These are phyloP conservation scores for Aspergillus affinis DNA, from an alignment of 495 filamentous ascomycete species.

Conservation along the genomic window DNA sequence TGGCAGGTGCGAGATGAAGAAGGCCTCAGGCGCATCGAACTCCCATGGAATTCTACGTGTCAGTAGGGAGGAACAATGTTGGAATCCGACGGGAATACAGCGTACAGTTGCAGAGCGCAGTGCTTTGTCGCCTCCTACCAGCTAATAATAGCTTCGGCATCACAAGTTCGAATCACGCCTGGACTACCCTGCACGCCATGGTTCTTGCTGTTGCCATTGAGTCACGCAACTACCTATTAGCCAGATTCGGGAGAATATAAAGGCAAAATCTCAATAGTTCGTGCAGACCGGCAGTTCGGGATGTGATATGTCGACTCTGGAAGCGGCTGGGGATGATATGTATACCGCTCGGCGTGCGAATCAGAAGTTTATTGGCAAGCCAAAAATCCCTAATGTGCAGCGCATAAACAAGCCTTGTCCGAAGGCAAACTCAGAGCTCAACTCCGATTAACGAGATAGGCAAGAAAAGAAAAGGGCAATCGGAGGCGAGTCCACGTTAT, in stretches of 20 bases:
- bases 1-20: neutral
- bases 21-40: neutral
- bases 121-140: neutral
- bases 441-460: neutral
- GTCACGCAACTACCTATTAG: neutral
- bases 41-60: neutral
- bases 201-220: neutral
- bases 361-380: neutral
- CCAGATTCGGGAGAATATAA: neutral
- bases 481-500: neutral
- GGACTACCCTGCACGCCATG: neutral
- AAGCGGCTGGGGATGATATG: neutral
- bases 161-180: neutral
- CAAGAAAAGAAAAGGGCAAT: neutral
- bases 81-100: neutral
- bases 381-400: neutral
- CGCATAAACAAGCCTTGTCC: neutral
- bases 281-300: neutral
- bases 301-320: neutral
- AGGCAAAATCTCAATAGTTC: neutral
- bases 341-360: neutral
- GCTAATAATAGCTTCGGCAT: neutral
- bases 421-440: neutral
- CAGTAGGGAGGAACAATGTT: neutral
- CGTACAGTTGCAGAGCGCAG: neutral